Evolutionary conservation across 352 stramenopile species (phyloP), one percentile per base, ranked within the genome.

Genomic region (Phytophthora europaea): DNA sequence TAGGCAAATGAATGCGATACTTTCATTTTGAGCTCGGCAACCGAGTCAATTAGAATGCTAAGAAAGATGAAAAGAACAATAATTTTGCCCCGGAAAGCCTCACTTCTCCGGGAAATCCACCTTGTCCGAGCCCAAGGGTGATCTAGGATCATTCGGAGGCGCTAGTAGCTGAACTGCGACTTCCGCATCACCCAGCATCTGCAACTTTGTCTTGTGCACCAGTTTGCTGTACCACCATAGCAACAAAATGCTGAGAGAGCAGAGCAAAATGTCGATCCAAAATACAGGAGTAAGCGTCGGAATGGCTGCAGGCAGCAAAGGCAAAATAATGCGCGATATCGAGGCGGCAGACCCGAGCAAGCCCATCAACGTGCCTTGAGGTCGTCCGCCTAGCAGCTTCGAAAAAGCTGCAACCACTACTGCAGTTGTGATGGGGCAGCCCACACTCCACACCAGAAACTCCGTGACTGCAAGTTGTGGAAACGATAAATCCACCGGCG

Each of bases 311-410:
- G 87, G 85, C n/a, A 94, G 13, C 9, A 94, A 72, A 7, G 85
- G 87, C 2, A 94, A 60, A 28, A 94, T 71, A 54, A 94, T 94
- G 23, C 87, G 85, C 33, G 84, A 91, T 1, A 92, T 77, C 0
- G 87, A 94, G 13, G 83, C 84, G 1, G 87, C 83, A 4, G 87
- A 92, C 9, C 87, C 87, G 0, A 94, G 75, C 54, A 92, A 60
- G 6, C 85, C 87, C 87, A 94, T 94, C 8, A 91, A 65, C n/a
- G 85, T 94, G 33, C 87, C 87, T 61, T 94, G 87, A 15, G 85
- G 87, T 8, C 85, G 78, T 23, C 81, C 80, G n/a, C 87, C 87
- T 5, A 92, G 66, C 47, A 92, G 59, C 61, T 91, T 91, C n/a
- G 84, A 92, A 36, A 92, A 94, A 1, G 87, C 84, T 0, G 87